These are phyloP conservation scores for Rhododendron henanense DNA, from an alignment of 148 eudicot genomes.

Conservation along the genomic window DNA sequence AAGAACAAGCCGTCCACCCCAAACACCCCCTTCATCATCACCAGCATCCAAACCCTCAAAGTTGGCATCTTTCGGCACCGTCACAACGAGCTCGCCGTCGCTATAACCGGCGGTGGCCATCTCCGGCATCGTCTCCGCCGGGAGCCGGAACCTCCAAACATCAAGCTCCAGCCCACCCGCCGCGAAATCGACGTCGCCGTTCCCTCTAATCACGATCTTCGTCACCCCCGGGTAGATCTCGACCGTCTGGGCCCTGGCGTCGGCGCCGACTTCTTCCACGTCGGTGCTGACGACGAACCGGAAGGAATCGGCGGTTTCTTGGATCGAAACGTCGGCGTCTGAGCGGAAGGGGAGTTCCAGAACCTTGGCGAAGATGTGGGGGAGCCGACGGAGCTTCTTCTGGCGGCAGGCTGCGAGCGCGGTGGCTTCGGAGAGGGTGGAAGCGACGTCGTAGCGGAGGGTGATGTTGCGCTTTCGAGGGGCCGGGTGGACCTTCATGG, in stretches of 20 bases:
- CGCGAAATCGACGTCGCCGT: conserved; percentile 16
- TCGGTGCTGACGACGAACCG: conserved; percentile 52
- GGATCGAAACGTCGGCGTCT: conserved; percentile 65
- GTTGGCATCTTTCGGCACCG: conserved; percentile 50
- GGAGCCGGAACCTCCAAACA: conserved; percentile 73
- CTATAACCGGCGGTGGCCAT: conserved; percentile 47
- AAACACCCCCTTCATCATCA: not conserved
- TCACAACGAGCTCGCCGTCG: conserved; percentile 71
- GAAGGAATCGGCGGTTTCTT: conserved; percentile 50
- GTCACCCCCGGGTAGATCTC: conserved; percentile 85
- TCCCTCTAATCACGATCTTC: conserved; percentile 63
- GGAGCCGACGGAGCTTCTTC: conserved; percentile 78
- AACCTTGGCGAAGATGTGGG: conserved; percentile 86
- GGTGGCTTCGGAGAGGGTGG: conserved; percentile 15
- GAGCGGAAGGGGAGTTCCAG: conserved; percentile 83
- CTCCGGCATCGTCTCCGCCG: conserved; percentile 52
- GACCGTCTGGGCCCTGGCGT: conserved; percentile 53
- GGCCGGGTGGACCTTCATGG: conserved; percentile 34
- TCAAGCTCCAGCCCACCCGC: conserved; percentile 55
- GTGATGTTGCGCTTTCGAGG: conserved; percentile 22
- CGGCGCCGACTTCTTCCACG: conserved; percentile 29
- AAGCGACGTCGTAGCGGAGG: conserved; percentile 26
- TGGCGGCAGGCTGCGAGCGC: conserved; percentile 24
- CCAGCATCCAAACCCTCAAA: conserved; percentile 15
- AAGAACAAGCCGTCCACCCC: conserved; percentile 28